Evolutionary conservation across 139 green algal genomes (phyloP).

Genomic region (Desmodesmus armatus): DNA sequence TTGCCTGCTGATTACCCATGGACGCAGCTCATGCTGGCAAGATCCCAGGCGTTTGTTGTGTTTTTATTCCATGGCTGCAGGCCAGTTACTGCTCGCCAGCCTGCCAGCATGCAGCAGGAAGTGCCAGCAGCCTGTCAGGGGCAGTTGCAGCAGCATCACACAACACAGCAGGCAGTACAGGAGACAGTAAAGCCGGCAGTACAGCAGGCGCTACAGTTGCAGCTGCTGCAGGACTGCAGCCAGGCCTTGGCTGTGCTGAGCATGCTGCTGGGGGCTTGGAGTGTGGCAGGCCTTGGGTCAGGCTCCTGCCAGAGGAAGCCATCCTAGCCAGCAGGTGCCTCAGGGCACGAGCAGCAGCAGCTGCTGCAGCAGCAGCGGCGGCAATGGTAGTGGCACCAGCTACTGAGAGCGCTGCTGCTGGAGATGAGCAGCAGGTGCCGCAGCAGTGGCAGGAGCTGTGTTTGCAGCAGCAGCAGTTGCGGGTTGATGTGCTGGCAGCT

Average conservation of each 20-base stretch:
- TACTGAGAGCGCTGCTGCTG: background rate
- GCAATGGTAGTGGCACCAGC: constrained; percentile 4
- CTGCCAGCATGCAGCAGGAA: background rate
- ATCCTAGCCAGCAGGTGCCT: constrained; percentile 5
- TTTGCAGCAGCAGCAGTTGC: constrained; percentile 3
- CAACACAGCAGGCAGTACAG: no score
- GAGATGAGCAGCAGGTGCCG: constrained; percentile 8
- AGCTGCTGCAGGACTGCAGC: no score
- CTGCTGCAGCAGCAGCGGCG: background rate
- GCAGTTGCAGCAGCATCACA: no score
- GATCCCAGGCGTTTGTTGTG: no score
- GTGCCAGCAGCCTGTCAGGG: no score
- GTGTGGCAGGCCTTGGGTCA: constrained; percentile 17
- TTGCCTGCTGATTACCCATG: background rate
- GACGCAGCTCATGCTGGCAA: background rate
- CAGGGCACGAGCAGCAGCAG: constrained; percentile 23
- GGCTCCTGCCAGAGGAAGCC: constrained; percentile 18
- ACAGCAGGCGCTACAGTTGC: no score
- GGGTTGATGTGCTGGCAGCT: background rate
- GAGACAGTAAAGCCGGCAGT: no score
- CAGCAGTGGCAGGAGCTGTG: constrained; percentile 8
- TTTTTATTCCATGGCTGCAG: background rate
- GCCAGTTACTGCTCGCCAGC: constrained; percentile 9
- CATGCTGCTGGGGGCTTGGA: background rate
- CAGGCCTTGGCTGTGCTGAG: no score